These are phyloP conservation scores for Linanthus parryae DNA, from an alignment of 148 eudicot species.

Conservation along the genomic window DNA sequence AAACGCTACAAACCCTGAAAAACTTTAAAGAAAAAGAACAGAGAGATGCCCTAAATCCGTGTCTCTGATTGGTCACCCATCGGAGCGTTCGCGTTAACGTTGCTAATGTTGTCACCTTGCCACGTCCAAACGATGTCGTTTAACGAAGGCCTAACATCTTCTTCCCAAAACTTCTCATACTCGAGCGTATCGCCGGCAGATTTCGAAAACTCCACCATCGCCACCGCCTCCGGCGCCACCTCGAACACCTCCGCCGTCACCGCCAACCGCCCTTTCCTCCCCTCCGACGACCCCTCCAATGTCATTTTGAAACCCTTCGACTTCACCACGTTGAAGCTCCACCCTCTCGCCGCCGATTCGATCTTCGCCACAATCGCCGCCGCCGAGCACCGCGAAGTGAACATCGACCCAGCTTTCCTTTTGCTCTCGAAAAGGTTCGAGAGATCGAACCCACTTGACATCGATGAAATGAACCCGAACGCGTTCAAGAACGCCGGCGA, in stretches of 20 bases:
- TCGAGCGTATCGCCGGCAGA: slow-evolving; percentile 78
- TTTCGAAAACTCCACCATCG: slow-evolving; percentile 82
- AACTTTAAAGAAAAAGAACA: too few species aligned
- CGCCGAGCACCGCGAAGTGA: slow-evolving; percentile 5
- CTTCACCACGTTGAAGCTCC: slow-evolving; percentile 32
- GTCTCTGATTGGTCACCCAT: too few species aligned
- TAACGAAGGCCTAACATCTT: slow-evolving; percentile 65
- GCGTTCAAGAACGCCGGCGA: slow-evolving; percentile 70
- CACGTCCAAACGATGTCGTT: slow-evolving; percentile 91
- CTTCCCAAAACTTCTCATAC: slow-evolving; percentile 72
- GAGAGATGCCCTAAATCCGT: too few species aligned
- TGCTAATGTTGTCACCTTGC: too few species aligned
- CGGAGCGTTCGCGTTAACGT: too few species aligned
- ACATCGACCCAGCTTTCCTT: slow-evolving; percentile 8
- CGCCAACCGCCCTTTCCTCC: slow-evolving; percentile 58
- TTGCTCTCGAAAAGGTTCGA: slow-evolving; percentile 32
- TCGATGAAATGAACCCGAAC: slow-evolving; percentile 77
- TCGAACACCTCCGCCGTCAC: slow-evolving; percentile 76
- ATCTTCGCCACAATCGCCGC: slow-evolving; percentile 1
- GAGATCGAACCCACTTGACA: slow-evolving; percentile 86
- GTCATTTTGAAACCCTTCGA: slow-evolving; percentile 47
- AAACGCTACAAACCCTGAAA: too few species aligned
- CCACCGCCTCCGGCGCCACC: slow-evolving; percentile 83
- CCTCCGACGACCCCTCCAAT: slow-evolving; percentile 52
- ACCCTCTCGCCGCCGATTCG: slow-evolving; percentile 37